Evolutionary conservation across 2,329 filamentous ascomycete species (phyloP).

Genomic region (Fonsecaea erecta): DNA sequence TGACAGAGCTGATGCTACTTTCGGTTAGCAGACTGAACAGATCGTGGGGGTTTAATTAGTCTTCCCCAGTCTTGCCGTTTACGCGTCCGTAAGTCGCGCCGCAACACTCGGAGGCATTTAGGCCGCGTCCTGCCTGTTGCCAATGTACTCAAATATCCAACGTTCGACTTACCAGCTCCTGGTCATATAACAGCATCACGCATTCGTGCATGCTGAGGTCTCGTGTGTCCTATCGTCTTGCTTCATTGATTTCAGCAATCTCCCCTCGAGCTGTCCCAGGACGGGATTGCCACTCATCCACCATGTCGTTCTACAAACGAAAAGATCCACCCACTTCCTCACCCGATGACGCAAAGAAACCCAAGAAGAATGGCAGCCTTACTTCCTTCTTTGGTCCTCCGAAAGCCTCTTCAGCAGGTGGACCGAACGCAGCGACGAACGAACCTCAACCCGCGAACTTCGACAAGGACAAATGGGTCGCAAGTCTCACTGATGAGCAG

Average conservation of each 20-base stretch:
- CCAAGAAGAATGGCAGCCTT: slow-evolving; percentile 76
- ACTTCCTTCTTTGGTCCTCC: slow-evolving; percentile 85
- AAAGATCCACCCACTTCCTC: slow-evolving; percentile 28
- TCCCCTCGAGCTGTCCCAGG: not conserved
- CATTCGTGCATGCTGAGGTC: slow-evolving; percentile 8
- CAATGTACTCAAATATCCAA: not conserved
- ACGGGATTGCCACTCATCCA: not conserved
- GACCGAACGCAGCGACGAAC: slow-evolving; percentile 28
- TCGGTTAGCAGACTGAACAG: not conserved
- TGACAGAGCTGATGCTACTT: not conserved
- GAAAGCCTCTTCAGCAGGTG: slow-evolving; percentile 52
- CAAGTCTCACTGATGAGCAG: slow-evolving; percentile 77
- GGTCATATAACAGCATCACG: not conserved
- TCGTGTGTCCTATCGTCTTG: not conserved
- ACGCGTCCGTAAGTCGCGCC: slow-evolving; percentile 1
- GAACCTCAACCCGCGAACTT: slow-evolving; percentile 60
- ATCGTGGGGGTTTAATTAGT: not conserved
- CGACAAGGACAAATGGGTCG: slow-evolving; percentile 89
- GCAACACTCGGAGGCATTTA: not conserved
- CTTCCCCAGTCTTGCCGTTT: not conserved
- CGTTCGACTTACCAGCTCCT: not conserved
- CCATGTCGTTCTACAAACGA: slow-evolving; percentile 34
- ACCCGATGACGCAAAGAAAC: slow-evolving; percentile 66
- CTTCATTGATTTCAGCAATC: not conserved
- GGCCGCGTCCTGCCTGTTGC: not conserved